These are phyloP conservation scores for Quercus variabilis DNA, from an alignment of 306 rosid genomes.

Conservation along the genomic window DNA sequence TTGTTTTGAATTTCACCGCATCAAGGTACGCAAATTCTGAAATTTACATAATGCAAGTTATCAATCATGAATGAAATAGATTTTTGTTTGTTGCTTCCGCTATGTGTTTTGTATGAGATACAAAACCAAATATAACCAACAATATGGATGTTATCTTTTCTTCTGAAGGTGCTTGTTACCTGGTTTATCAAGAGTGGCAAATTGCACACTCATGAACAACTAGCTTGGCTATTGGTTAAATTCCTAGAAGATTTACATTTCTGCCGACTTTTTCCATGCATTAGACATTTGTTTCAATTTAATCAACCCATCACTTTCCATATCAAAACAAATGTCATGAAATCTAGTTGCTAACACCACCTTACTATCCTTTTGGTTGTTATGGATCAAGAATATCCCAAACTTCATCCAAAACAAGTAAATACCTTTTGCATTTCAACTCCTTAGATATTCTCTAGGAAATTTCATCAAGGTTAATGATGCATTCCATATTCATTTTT, in stretches of 20 bases:
- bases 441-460: constrained; percentile 3
- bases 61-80: too few relatives aligned
- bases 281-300: constrained; percentile 12
- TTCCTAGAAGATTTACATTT: neutral
- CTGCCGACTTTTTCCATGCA: constrained; percentile 19
- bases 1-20: too few relatives aligned
- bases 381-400: neutral
- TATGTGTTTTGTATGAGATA: too few relatives aligned
- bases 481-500: neutral
- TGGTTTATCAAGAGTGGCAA: constrained; percentile 26
- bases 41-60: too few relatives aligned
- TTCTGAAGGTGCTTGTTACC: constrained; percentile 23
- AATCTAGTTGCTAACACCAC: constrained; percentile 15
- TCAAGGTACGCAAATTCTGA: too few relatives aligned
- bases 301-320: neutral
- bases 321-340: neutral
- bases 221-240: constrained; percentile 9
- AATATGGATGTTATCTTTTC: constrained; percentile 5
- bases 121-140: too few relatives aligned
- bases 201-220: constrained; percentile 19
- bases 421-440: constrained; percentile 5
- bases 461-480: neutral
- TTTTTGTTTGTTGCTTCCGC: too few relatives aligned
- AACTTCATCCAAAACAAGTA: constrained; percentile 34
- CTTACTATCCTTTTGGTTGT: constrained; percentile 4